Evolutionary conservation across 2,329 filamentous ascomycete species (phyloP), one percentile per base, ranked within the genome.

Genomic region (Davidsoniella eucalypti): DNA sequence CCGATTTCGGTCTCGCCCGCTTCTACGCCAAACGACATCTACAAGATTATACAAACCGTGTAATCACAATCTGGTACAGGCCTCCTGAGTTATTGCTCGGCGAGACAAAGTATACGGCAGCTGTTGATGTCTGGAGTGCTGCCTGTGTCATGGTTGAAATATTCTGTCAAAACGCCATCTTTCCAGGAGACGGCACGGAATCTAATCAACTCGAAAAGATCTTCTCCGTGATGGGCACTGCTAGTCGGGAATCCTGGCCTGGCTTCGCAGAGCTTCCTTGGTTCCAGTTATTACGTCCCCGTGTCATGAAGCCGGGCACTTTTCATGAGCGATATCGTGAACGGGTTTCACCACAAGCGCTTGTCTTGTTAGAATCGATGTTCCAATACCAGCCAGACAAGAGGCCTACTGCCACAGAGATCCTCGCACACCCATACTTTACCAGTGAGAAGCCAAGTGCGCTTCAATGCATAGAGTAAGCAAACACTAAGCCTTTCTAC

Each of bases 61-160:
- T 98, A 58, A 94, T 98, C 61, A 98, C 92, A 2, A 95, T 98
- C 56, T 98, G 93, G 93, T 95, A 95, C 63, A 78, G 88, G 3
- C 85, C 87, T 0, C 87, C 88, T 0, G 88, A 95, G 62, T 72
- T 95, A n/a, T 69, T 94, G 0, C 73, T 94, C 1, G 88, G 88
- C 5, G 87, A 94, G 64, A 94, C 88, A 4, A 79, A 85, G 58
- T 95, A 95, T 61, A 87, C 84, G 4, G 84, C 86, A 0, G 85
- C 85, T 2, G 87, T 94, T 12, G 88, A 95, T 60, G 84, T 98
- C 36, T 98, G 92, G 92, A 94, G 87, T 60, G 92, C 92, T 1
- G 92, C 90, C 1, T 98, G 92, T 61, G 92, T 98, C 1, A 82
- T 96, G 61, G 81, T 95, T 44, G 92, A 98, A 62, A 94, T 98